A percentile compares a stretch with the other conserved stretches of the same genome.
phyloP scores from a whole-genome alignment of 148 eudicot genomes.

The Persicaria maculosa region DNA sequence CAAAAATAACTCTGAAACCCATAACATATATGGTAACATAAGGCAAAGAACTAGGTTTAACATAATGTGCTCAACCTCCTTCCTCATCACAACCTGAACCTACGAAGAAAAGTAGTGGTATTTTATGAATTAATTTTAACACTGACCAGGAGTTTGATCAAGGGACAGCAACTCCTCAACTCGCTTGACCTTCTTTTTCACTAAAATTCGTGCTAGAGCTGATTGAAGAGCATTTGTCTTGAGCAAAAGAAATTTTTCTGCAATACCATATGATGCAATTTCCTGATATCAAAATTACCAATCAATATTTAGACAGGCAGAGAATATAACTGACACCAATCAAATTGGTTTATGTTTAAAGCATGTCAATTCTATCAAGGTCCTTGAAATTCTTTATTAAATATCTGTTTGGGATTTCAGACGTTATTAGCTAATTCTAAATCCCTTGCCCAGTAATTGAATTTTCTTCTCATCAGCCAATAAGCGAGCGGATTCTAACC shows the following conservation, averaged over 20 bases:
- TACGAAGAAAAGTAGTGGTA: neutral
- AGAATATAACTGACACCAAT: too few species aligned
- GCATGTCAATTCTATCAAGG: neutral
- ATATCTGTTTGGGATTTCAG: neutral
- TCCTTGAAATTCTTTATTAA: neutral
- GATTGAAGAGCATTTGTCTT: slow-evolving; percentile 53
- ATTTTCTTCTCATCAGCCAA: neutral
- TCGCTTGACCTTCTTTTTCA: slow-evolving; percentile 49
- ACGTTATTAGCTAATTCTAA: neutral
- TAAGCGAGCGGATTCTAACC: neutral
- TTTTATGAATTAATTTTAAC: neutral
- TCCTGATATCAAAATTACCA: slow-evolving; percentile 31
- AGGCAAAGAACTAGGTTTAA: too few species aligned
- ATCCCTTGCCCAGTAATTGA: neutral
- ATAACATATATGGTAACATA: too few species aligned
- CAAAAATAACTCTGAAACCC: too few species aligned
- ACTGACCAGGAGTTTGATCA: slow-evolving; percentile 53
- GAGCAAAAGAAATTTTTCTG: slow-evolving; percentile 72
- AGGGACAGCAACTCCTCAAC: slow-evolving; percentile 52
- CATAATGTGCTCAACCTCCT: neutral
- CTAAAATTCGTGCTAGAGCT: slow-evolving; percentile 66
- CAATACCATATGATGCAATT: slow-evolving; percentile 54
- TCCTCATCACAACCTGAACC: neutral
- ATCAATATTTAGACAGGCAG: neutral
- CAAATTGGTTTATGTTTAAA: too few species aligned